Evolutionary conservation across 768 basidiomycete genomes (phyloP).

Genomic region (Gymnopilus junonius): DNA sequence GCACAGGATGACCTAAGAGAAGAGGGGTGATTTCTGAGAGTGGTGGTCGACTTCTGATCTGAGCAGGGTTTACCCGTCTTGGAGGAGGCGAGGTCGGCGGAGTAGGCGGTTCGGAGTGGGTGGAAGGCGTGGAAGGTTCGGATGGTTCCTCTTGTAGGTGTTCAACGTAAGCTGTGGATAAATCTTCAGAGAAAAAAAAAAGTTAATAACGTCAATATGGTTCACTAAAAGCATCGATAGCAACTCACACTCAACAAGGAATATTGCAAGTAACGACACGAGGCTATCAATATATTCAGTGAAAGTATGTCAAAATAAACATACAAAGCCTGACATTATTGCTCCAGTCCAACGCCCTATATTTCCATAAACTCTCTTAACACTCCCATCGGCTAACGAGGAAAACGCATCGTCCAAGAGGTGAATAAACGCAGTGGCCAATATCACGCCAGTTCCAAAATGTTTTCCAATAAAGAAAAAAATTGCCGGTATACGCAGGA

Average conservation of each 20-base stretch:
- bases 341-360: slow-evolving; percentile 67
- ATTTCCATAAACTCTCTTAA: slow-evolving; percentile 49
- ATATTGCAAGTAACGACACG: slow-evolving; percentile 67
- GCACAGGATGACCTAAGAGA: background rate
- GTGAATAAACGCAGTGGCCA: slow-evolving; percentile 87
- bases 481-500: slow-evolving; percentile 66
- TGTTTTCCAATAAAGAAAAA: slow-evolving; percentile 88
- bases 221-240: background rate
- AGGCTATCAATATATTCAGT: background rate
- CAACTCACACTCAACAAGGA: slow-evolving; percentile 83
- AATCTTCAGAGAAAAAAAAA: slow-evolving; percentile 44
- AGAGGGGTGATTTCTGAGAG: background rate
- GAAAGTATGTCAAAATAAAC: background rate
- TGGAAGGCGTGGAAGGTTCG: slow-evolving; percentile 41
- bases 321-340: slow-evolving; percentile 63
- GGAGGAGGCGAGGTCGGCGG: background rate
- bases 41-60: background rate
- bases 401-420: slow-evolving; percentile 78
- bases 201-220: background rate
- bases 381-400: slow-evolving; percentile 49
- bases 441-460: slow-evolving; percentile 85
- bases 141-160: slow-evolving; percentile 67
- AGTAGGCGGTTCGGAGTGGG: slow-evolving; percentile 27
- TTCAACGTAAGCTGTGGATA: slow-evolving; percentile 80
- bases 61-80: background rate